phyloP scores from a whole-genome alignment of 345 rosid species.

The Luvunga scandens region DNA sequence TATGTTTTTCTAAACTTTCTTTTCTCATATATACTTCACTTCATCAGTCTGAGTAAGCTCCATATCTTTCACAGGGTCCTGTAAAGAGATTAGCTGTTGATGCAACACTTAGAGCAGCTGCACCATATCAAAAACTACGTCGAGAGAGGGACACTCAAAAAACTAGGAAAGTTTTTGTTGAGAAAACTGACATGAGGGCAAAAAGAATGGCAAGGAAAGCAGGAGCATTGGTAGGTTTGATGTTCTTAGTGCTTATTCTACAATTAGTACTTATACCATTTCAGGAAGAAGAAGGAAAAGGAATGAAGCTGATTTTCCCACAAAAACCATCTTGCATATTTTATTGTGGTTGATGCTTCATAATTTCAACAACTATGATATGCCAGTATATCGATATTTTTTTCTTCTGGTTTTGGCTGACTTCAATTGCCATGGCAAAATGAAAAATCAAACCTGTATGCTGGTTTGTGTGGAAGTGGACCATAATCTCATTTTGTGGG shows the following conservation, averaged over 20 bases:
- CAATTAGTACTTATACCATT: background rate
- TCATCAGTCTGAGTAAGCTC: constrained; percentile 15
- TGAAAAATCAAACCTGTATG: background rate
- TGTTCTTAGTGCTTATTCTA: constrained; percentile 7
- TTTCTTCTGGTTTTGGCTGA: constrained; percentile 3
- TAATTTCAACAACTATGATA: background rate
- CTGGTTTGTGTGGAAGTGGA: background rate
- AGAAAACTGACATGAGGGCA: constrained; percentile 97
- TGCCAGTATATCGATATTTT: background rate
- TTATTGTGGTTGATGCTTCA: background rate
- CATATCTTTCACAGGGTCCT: constrained; percentile 63
- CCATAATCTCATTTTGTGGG: background rate
- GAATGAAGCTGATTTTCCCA: background rate
- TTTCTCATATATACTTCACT: background rate
- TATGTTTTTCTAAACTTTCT: background rate
- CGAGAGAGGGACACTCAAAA: constrained; percentile 68
- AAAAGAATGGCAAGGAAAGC: constrained; percentile 99
- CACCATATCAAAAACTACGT: constrained; percentile 92
- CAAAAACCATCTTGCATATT: background rate
- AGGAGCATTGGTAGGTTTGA: constrained; percentile 83
- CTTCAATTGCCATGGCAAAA: constrained; percentile 1
- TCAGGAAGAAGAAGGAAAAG: background rate
- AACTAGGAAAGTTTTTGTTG: constrained; percentile 84
- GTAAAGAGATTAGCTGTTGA: constrained; percentile 92
- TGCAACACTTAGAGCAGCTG: constrained; percentile 99